Conservation (phyloP, 768 basidiomycete genomes). For the Boletus fagicola region DNA sequence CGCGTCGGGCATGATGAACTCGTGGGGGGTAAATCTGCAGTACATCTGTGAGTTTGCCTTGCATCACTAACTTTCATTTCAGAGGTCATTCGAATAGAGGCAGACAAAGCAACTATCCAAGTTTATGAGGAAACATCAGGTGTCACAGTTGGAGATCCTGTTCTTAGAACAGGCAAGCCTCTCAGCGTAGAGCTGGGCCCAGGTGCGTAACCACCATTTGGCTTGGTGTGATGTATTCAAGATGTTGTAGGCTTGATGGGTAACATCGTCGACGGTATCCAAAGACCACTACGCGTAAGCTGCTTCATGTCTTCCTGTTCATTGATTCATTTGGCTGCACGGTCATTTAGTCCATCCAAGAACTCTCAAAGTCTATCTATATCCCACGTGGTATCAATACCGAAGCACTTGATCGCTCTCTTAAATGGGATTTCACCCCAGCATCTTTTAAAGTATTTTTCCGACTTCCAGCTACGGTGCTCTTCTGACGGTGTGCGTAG, state of each 20-base stretch:
- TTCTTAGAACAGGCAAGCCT: conserved; percentile 95
- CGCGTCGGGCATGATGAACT: conserved; percentile 98
- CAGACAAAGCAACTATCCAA: conserved; percentile 97
- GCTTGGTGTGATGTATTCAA: conserved; percentile 1
- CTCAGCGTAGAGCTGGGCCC: conserved; percentile 97
- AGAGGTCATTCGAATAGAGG: conserved; percentile 99
- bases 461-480: neutral
- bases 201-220: conserved; percentile 48
- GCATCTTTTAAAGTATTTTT: conserved; percentile 63
- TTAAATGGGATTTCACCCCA: conserved; percentile 96
- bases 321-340: conserved; percentile 3
- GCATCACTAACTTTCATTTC: conserved; percentile 16
- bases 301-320: neutral
- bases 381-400: conserved; percentile 99
- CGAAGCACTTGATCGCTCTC: conserved; percentile 80
- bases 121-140: conserved; percentile 99
- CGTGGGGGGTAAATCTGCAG: conserved; percentile 72
- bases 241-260: conserved; percentile 80
- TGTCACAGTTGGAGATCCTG: conserved; percentile 98
- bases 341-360: conserved; percentile 74
- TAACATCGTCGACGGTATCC: conserved; percentile 99
- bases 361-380: conserved; percentile 97
- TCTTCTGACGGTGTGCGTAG: conserved; percentile 37
- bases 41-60: neutral
- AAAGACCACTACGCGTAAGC: conserved; percentile 83